Percentiles rank a stretch among this genome's conserved stretches.
phyloP scores from a whole-genome alignment of 108 stramenopile species.

The Pseudonitzschia multiseries region DNA sequence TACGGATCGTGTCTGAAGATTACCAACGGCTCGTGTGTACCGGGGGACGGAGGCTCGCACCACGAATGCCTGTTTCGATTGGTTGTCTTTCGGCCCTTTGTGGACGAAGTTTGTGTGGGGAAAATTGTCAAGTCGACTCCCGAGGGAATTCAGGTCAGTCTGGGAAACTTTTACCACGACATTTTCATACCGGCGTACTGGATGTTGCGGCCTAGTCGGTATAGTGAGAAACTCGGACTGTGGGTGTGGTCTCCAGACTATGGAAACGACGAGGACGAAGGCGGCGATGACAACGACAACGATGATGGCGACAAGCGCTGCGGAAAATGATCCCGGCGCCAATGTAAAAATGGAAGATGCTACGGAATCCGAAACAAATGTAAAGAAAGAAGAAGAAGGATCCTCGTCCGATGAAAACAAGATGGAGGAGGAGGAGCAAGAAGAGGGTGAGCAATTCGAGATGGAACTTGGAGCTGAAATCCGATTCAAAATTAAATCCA shows the following conservation, averaged over 20 bases:
- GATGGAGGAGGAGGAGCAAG: constrained; percentile 38
- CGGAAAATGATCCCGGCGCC: not conserved
- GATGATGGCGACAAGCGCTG: constrained; percentile 3
- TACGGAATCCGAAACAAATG: constrained; percentile 8
- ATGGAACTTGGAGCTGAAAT: constrained; percentile 84
- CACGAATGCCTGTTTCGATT: constrained; percentile 76
- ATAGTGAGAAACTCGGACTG: constrained; percentile 54
- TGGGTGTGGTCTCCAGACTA: constrained; percentile 82
- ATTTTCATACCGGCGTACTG: constrained; percentile 85
- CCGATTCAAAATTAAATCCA: constrained; percentile 85
- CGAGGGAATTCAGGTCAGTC: constrained; percentile 74
- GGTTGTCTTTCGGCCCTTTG: constrained; percentile 87
- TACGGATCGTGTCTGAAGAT: constrained; percentile 66
- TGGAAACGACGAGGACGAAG: constrained; percentile 53
- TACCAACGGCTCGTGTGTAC: constrained; percentile 66
- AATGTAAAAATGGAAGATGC: constrained; percentile 3
- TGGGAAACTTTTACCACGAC: constrained; percentile 85
- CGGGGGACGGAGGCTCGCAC: constrained; percentile 86
- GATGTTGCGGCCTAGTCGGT: constrained; percentile 78
- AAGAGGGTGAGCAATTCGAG: constrained; percentile 61
- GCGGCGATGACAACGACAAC: constrained; percentile 12
- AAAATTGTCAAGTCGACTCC: constrained; percentile 58
- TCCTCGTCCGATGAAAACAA: constrained; percentile 6
- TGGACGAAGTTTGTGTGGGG: constrained; percentile 85
- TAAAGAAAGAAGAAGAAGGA: constrained; percentile 30